These are phyloP conservation scores for Boletus eberwhitei DNA, from an alignment of 768 basidiomycete genomes.

Conservation along the genomic window DNA sequence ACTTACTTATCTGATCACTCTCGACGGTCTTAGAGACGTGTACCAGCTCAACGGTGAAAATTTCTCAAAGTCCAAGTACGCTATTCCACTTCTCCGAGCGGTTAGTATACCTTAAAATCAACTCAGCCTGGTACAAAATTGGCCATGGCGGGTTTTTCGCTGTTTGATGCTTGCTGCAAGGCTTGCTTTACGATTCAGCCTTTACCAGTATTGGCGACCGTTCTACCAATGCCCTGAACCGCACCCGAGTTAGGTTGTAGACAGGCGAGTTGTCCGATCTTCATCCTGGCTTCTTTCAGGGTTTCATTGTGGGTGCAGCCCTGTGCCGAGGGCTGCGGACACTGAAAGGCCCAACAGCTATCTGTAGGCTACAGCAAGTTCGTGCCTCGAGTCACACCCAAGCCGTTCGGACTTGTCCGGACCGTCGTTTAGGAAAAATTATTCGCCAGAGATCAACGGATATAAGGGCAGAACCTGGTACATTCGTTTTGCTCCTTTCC, in stretches of 20 bases:
- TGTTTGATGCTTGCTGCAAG: neutral
- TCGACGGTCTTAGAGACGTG: neutral
- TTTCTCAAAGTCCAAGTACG: neutral
- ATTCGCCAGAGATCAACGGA: neutral
- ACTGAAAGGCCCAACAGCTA: neutral
- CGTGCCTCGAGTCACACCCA: neutral
- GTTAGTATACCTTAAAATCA: neutral
- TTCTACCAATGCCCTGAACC: neutral
- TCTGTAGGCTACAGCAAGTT: neutral
- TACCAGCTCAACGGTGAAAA: neutral
- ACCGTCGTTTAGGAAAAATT: neutral
- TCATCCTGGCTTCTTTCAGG: neutral
- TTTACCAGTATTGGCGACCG: neutral
- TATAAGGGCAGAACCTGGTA: neutral
- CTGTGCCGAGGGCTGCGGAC: neutral
- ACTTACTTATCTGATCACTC: neutral
- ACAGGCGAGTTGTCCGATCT: neutral
- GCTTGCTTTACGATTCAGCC: too few species aligned
- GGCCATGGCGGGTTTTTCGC: neutral
- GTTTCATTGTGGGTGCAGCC: neutral
- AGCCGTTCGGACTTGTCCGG: conserved; percentile 6
- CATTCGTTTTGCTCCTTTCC: neutral
- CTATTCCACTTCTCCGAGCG: neutral
- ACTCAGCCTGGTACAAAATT: neutral
- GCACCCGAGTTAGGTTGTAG: neutral